These are phyloP conservation scores for Colletotrichum incanum DNA, from an alignment of 2,329 filamentous ascomycete species.

Conservation along the genomic window DNA sequence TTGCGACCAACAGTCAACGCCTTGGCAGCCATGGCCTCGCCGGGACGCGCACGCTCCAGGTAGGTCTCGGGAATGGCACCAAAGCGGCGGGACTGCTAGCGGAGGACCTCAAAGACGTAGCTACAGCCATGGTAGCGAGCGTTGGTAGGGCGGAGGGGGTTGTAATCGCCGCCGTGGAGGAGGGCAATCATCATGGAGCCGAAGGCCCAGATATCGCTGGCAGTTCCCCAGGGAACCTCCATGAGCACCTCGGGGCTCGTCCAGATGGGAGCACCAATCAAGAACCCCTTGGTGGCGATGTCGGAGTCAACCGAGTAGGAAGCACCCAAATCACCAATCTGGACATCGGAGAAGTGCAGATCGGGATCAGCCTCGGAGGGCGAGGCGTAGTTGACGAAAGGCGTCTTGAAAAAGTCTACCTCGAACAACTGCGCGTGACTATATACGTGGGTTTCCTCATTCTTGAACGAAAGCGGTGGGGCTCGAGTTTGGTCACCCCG, in stretches of 20 bases:
- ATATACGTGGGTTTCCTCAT: no score
- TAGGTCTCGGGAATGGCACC: conserved; percentile 39
- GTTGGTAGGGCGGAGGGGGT: conserved; percentile 39
- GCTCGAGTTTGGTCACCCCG: no score
- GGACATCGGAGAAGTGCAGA: conserved; percentile 38
- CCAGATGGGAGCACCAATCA: conserved; percentile 42
- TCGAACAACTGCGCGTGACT: no score
- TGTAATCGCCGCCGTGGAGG: conserved; percentile 40
- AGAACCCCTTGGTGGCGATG: conserved; percentile 34
- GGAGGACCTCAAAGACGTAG: conserved; percentile 41
- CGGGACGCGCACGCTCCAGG: conserved; percentile 36
- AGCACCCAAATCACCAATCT: conserved; percentile 39
- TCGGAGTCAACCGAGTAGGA: conserved; percentile 39
- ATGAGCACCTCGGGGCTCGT: conserved; percentile 39
- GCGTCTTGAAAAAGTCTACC: no score
- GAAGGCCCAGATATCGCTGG: conserved; percentile 88
- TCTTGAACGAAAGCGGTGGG: no score
- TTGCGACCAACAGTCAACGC: conserved; percentile 32
- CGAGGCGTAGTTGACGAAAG: conserved; percentile 35
- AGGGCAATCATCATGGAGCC: conserved; percentile 71
- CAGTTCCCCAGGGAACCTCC: conserved; percentile 64
- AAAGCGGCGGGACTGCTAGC: conserved; percentile 38
- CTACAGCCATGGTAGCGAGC: conserved; percentile 39
- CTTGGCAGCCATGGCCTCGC: conserved; percentile 41
- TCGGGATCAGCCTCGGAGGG: conserved; percentile 36